Evolutionary conservation across 306 rosid species (phyloP).

Genomic region (cucumber (Cucumis sativus)): DNA sequence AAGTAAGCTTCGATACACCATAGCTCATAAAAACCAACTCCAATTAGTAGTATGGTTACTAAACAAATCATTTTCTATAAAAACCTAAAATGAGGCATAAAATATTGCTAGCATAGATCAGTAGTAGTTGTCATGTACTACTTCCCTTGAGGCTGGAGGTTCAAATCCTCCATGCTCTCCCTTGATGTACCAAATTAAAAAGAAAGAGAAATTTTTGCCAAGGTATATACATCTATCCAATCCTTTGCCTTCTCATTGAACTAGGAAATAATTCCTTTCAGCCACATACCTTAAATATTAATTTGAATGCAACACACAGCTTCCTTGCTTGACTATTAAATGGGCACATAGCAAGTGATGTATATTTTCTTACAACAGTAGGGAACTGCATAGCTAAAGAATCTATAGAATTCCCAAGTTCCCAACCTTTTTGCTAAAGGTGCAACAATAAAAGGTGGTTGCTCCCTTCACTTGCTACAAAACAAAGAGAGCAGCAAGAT

Average conservation of each 20-base stretch:
- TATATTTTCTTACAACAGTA: background rate
- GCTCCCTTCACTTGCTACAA: background rate
- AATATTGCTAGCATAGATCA: background rate
- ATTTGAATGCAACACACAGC: background rate
- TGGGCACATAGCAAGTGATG: background rate
- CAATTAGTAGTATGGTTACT: background rate
- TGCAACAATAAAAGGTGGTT: background rate
- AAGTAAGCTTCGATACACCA: background rate
- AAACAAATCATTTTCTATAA: background rate
- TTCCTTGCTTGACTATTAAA: background rate
- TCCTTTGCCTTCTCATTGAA: background rate
- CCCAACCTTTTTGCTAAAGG: background rate
- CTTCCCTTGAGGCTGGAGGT: background rate
- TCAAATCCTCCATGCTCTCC: background rate
- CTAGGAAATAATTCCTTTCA: background rate
- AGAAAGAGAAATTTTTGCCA: background rate
- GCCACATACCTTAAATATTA: background rate
- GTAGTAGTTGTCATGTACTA: background rate
- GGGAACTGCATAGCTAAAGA: background rate
- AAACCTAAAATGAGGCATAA: background rate
- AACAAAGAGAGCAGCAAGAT: background rate
- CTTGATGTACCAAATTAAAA: background rate
- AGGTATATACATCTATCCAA: background rate
- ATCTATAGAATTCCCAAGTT: background rate
- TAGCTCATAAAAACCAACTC: background rate